A percentile compares a stretch with the other conserved stretches of the same genome.
Evolutionary conservation across 257 asterid species (phyloP).

Genomic region (Linaria vulgaris): DNA sequence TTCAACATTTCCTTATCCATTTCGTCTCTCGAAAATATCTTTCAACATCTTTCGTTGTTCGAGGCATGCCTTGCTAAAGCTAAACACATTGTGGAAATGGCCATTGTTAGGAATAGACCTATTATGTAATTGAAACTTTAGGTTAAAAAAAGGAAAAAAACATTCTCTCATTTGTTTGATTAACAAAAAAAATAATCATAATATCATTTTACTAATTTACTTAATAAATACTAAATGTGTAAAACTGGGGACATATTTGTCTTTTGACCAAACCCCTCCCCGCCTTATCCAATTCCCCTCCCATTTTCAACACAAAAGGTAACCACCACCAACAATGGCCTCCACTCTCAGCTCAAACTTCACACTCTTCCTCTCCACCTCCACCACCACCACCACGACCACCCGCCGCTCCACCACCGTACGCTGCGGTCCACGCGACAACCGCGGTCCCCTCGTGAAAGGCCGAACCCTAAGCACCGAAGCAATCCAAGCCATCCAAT

Average conservation of each 20-base stretch:
- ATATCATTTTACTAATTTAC: too few species aligned
- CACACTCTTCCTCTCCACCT: slow-evolving; percentile 33
- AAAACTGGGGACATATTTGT: slow-evolving; percentile 16
- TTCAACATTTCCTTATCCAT: too few species aligned
- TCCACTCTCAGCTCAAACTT: slow-evolving; percentile 34
- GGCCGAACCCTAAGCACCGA: slow-evolving; percentile 85
- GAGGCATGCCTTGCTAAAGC: too few species aligned
- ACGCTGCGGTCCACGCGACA: slow-evolving; percentile 71
- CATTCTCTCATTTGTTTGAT: too few species aligned
- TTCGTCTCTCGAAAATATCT: too few species aligned
- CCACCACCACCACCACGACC: slow-evolving; percentile 21
- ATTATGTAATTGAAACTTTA: too few species aligned
- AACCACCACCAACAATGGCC: slow-evolving; percentile 42
- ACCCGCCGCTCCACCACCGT: slow-evolving; percentile 33
- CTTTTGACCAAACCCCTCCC: background rate
- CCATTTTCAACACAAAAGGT: background rate
- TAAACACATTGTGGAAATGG: too few species aligned
- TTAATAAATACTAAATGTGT: too few species aligned
- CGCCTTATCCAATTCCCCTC: slow-evolving; percentile 21
- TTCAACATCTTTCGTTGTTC: too few species aligned
- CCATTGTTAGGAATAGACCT: too few species aligned
- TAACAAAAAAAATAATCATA: too few species aligned
- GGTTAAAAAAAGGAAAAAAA: too few species aligned
- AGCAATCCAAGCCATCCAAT: slow-evolving; percentile 88
- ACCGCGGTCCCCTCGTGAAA: slow-evolving; percentile 74